Conservation (phyloP, 2,329 filamentous ascomycete species). For the Corynespora cassiicola region DNA sequence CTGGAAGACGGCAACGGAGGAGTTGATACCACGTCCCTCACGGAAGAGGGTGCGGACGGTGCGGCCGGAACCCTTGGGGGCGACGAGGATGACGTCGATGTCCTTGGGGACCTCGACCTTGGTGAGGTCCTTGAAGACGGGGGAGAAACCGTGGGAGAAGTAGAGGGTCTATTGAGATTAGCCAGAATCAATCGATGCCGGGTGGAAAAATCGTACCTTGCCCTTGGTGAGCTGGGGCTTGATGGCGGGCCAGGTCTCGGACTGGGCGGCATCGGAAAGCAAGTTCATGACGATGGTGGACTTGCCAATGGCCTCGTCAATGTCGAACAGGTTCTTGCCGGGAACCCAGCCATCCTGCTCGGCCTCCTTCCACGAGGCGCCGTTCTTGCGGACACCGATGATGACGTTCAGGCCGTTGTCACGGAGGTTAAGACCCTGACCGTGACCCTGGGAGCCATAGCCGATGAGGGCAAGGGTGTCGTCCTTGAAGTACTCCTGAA, state of each 20-base stretch:
- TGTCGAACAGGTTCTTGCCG: constrained; percentile 98
- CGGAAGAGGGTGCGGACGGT: constrained; percentile 99
- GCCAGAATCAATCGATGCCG: constrained; percentile 24
- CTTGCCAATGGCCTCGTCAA: constrained; percentile 92
- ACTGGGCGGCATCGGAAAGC: constrained; percentile 96
- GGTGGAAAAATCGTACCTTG: constrained; percentile 69
- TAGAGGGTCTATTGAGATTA: constrained; percentile 78
- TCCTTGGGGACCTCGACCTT: constrained; percentile 96
- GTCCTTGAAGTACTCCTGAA: constrained; percentile 98
- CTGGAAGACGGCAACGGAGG: constrained; percentile 97
- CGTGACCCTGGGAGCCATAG: constrained; percentile 98
- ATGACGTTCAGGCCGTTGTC: constrained; percentile 99
- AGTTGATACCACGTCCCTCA: constrained; percentile 99
- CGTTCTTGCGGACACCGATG: constrained; percentile 97
- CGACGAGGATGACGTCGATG: constrained; percentile 99
- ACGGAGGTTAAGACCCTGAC: constrained; percentile 98
- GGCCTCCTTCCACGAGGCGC: constrained; percentile 98
- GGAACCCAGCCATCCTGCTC: constrained; percentile 96
- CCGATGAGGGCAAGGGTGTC: constrained; percentile 99
- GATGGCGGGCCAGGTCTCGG: constrained; percentile 97
- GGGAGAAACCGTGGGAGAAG: constrained; percentile 99
- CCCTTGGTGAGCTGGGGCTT: constrained; percentile 98
- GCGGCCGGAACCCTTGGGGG: constrained; percentile 98
- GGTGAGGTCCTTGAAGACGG: constrained; percentile 99
- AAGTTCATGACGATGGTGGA: constrained; percentile 99